phyloP scores from a whole-genome alignment of 2,329 filamentous ascomycete species.

The Aspergillus neoniger region DNA sequence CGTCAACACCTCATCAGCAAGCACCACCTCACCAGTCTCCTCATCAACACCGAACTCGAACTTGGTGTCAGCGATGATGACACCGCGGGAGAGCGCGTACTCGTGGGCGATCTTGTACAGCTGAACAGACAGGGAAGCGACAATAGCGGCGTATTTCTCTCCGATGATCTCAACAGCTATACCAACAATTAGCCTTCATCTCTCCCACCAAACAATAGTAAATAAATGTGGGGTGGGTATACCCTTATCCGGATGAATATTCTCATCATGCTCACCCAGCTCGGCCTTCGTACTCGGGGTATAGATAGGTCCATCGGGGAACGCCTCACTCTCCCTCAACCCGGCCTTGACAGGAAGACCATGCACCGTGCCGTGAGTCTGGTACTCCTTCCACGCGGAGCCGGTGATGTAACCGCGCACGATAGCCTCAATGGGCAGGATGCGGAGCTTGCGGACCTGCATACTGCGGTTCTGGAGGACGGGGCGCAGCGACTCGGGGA shows the following conservation, averaged over 20 bases:
- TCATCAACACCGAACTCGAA: slow-evolving; percentile 74
- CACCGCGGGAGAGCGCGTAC: slow-evolving; percentile 58
- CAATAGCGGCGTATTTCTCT: slow-evolving; percentile 61
- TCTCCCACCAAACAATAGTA: not conserved
- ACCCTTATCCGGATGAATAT: slow-evolving; percentile 73
- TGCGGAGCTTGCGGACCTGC: slow-evolving; percentile 71
- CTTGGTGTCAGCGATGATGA: slow-evolving; percentile 77
- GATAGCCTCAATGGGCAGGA: slow-evolving; percentile 79
- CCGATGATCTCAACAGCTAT: slow-evolving; percentile 63
- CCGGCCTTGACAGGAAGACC: slow-evolving; percentile 70
- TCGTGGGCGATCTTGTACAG: slow-evolving; percentile 60
- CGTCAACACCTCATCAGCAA: slow-evolving; percentile 84
- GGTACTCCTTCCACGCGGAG: slow-evolving; percentile 79
- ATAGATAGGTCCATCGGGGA: slow-evolving; percentile 68
- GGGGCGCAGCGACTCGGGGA: slow-evolving; percentile 52
- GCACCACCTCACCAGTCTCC: slow-evolving; percentile 65
- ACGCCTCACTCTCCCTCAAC: slow-evolving; percentile 68
- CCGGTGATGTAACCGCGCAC: slow-evolving; percentile 91
- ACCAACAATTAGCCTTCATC: not conserved
- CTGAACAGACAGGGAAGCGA: slow-evolving; percentile 65
- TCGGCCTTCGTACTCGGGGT: slow-evolving; percentile 87
- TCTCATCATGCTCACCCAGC: slow-evolving; percentile 77
- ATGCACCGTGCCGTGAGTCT: slow-evolving; percentile 73
- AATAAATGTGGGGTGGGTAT: slow-evolving; percentile 23
- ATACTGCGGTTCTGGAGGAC: slow-evolving; percentile 69